These are phyloP conservation scores for Leishmania braziliensis DNA, from an alignment of 208 protist species.

Conservation along the genomic window DNA sequence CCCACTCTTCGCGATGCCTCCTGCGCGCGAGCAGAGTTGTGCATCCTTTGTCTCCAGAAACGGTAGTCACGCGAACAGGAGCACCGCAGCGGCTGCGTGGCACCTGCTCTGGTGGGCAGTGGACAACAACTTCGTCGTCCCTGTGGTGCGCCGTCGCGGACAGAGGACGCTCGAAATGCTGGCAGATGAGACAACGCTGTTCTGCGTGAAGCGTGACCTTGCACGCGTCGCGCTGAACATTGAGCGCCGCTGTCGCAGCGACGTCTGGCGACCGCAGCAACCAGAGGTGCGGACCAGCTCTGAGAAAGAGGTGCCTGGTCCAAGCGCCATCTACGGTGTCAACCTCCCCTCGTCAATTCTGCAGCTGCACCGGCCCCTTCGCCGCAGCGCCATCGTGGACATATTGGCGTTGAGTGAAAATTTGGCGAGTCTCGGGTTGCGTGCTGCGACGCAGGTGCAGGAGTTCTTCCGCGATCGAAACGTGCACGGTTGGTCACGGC, in stretches of 20 bases:
- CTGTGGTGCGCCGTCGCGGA: slow-evolving; percentile 26
- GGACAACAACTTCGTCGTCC: slow-evolving; percentile 29
- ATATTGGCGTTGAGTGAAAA: slow-evolving; percentile 42
- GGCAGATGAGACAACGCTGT: slow-evolving; percentile 40
- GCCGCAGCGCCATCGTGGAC: slow-evolving; percentile 6
- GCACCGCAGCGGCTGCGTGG: slow-evolving; percentile 16
- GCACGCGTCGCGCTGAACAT: slow-evolving; percentile 30
- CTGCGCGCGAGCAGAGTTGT: background rate
- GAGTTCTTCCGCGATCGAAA: slow-evolving; percentile 30
- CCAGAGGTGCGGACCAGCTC: too few relatives aligned
- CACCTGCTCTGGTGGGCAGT: slow-evolving; percentile 41
- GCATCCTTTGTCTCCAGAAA: background rate
- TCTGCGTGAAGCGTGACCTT: slow-evolving; percentile 25
- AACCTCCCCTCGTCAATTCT: background rate
- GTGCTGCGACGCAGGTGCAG: slow-evolving; percentile 38
- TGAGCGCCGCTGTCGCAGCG: slow-evolving; percentile 17
- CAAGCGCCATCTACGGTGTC: slow-evolving; percentile 32
- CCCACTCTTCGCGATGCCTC: background rate
- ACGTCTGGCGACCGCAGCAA: slow-evolving; percentile 22
- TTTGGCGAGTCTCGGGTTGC: slow-evolving; percentile 42
- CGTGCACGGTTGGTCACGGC: slow-evolving; percentile 10
- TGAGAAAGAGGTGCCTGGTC: background rate
- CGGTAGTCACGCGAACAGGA: background rate
- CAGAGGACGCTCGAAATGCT: slow-evolving; percentile 30
- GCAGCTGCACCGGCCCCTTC: slow-evolving; percentile 17